These are phyloP conservation scores for Pleurotus tuber-regium DNA, from an alignment of 768 basidiomycete species.

Conservation along the genomic window DNA sequence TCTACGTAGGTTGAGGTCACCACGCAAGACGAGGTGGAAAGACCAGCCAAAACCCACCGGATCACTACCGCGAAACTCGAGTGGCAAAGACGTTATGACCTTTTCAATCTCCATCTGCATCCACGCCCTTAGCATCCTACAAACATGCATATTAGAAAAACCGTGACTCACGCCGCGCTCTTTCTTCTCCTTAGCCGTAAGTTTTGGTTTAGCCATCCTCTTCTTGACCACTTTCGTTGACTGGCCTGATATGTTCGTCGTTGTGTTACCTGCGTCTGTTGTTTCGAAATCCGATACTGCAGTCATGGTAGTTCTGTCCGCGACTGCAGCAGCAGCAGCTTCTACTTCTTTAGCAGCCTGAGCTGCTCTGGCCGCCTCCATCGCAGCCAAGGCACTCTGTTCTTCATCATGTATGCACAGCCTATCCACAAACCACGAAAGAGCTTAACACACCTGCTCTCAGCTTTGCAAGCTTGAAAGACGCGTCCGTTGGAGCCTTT, in stretches of 20 bases:
- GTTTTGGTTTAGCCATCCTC: constrained; percentile 59
- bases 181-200: constrained; percentile 81
- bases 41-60: constrained; percentile 50
- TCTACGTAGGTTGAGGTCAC: constrained; percentile 35
- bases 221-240: constrained; percentile 39
- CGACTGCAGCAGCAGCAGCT: constrained; percentile 21
- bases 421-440: too few relatives aligned
- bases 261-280: constrained; percentile 37
- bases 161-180: constrained; percentile 59
- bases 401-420: constrained; percentile 50
- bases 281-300: constrained; percentile 38
- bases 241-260: constrained; percentile 31
- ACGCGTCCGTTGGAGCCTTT: constrained; percentile 60
- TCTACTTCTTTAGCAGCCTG: constrained; percentile 33
- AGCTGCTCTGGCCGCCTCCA: constrained; percentile 36
- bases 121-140: too few relatives aligned
- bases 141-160: too few relatives aligned
- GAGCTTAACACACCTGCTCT: constrained; percentile 65
- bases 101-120: constrained; percentile 61
- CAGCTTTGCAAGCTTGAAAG: constrained; percentile 54
- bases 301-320: constrained; percentile 40
- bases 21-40: background rate
- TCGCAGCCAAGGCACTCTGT: constrained; percentile 56
- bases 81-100: constrained; percentile 71
- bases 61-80: constrained; percentile 90